Conservation (phyloP, 2,329 filamentous ascomycete genomes). For the Xylaria digitata region DNA sequence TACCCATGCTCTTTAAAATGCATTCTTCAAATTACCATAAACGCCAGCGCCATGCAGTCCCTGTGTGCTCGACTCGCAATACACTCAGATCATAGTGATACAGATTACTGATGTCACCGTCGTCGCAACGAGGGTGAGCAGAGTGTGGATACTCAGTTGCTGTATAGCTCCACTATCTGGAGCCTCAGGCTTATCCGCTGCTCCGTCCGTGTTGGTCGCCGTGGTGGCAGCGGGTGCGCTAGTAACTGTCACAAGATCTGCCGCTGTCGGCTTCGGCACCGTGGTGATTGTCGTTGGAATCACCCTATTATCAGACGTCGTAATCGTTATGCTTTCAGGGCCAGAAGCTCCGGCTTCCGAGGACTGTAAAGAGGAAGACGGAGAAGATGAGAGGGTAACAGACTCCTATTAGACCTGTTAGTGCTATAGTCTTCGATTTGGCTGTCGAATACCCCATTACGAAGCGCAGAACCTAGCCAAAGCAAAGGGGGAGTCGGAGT, state of each 20-base stretch:
- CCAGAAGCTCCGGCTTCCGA: constrained; percentile 53
- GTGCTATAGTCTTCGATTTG: constrained; percentile 31
- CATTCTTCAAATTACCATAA: constrained; percentile 13
- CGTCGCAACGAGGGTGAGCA: constrained; percentile 19
- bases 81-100: constrained; percentile 24
- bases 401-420: constrained; percentile 48
- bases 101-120: constrained; percentile 26
- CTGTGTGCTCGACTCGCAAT: neutral
- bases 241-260: constrained; percentile 7
- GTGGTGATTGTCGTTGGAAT: constrained; percentile 50
- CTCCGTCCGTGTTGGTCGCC: constrained; percentile 8
- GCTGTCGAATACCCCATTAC: constrained; percentile 13
- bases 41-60: constrained; percentile 20
- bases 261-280: constrained; percentile 45
- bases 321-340: constrained; percentile 59
- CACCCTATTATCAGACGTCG: constrained; percentile 50
- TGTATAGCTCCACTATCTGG: constrained; percentile 27
- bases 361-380: constrained; percentile 50
- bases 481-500: constrained; percentile 11
- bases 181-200: constrained; percentile 32
- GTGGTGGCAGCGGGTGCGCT: constrained; percentile 9
- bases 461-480: constrained; percentile 41
- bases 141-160: constrained; percentile 10
- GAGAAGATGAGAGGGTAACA: constrained; percentile 56
- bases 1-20: constrained; percentile 3